Evolutionary conservation across 305 asterid species (phyloP).

Genomic region (Plantago coronopus): DNA sequence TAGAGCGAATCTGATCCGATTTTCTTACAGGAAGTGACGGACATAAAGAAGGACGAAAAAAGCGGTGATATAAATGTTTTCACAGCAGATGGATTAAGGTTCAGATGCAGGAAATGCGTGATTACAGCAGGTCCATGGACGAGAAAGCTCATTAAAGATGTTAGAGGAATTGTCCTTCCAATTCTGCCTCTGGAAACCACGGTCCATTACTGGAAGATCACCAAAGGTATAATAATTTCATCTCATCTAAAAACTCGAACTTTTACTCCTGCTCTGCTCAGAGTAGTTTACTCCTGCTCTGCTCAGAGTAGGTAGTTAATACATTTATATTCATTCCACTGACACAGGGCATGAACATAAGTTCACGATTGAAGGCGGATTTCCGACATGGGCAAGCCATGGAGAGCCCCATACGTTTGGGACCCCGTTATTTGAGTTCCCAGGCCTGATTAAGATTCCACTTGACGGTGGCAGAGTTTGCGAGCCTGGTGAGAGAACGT

Average conservation of each 20-base stretch:
- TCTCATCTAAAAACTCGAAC: too few species aligned
- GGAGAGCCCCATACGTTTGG: slow-evolving; percentile 74
- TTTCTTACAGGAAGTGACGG: too few species aligned
- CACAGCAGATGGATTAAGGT: too few species aligned
- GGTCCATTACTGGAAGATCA: slow-evolving; percentile 69
- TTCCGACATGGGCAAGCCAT: slow-evolving; percentile 82
- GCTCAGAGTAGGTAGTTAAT: too few species aligned
- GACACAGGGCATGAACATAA: slow-evolving; percentile 51
- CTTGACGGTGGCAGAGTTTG: slow-evolving; percentile 65
- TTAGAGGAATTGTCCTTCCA: slow-evolving; percentile 48
- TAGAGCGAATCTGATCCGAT: too few species aligned
- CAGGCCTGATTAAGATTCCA: slow-evolving; percentile 65
- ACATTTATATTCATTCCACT: too few species aligned
- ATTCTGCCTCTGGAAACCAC: slow-evolving; percentile 72
- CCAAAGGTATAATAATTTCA: too few species aligned
- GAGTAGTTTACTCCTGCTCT: too few species aligned
- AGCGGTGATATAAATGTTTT: too few species aligned
- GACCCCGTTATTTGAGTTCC: slow-evolving; percentile 80
- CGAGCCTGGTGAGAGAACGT: slow-evolving; percentile 66
- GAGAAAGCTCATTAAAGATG: slow-evolving; percentile 34
- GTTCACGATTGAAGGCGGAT: slow-evolving; percentile 56
- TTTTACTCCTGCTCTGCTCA: too few species aligned
- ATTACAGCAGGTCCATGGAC: slow-evolving; percentile 87
- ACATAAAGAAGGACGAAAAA: too few species aligned
- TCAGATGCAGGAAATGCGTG: slow-evolving; percentile 52